Evolutionary conservation across 148 eudicot species (phyloP).

Genomic region (Nyssa sinensis): DNA sequence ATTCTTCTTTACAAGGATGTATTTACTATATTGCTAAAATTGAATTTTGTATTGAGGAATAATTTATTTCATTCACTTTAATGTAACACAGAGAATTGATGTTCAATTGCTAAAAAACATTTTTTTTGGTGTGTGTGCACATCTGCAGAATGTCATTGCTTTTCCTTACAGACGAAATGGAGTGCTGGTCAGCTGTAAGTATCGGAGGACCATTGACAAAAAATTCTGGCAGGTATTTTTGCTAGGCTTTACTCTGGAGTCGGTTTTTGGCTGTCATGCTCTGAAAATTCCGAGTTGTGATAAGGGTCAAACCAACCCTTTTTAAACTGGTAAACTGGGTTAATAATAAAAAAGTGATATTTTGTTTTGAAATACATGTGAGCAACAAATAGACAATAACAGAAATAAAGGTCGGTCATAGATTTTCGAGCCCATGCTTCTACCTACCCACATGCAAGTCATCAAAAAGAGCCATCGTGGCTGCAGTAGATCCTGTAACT

Average conservation of each 20-base stretch:
- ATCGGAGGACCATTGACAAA: slow-evolving; percentile 33
- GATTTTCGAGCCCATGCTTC: no score
- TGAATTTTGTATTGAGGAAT: background rate
- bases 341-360: no score
- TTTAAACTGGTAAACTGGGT: no score
- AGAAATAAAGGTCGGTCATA: no score
- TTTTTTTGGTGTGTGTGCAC: background rate
- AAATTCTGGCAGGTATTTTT: slow-evolving; percentile 56
- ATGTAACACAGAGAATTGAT: no score
- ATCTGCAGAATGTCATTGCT: slow-evolving; percentile 45
- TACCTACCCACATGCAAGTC: no score
- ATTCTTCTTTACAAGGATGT: background rate
- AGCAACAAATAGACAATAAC: no score
- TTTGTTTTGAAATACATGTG: no score
- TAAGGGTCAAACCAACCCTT: no score
- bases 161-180: slow-evolving; percentile 46
- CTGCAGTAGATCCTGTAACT: no score
- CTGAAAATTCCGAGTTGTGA: no score
- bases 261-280: background rate
- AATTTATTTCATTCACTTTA: background rate
- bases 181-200: slow-evolving; percentile 45
- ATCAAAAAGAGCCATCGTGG: no score
- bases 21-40: background rate
- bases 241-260: background rate
- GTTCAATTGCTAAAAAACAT: background rate